Evolutionary conservation across 352 stramenopile genomes (phyloP).

Genomic region (Globisporangium middletonii): DNA sequence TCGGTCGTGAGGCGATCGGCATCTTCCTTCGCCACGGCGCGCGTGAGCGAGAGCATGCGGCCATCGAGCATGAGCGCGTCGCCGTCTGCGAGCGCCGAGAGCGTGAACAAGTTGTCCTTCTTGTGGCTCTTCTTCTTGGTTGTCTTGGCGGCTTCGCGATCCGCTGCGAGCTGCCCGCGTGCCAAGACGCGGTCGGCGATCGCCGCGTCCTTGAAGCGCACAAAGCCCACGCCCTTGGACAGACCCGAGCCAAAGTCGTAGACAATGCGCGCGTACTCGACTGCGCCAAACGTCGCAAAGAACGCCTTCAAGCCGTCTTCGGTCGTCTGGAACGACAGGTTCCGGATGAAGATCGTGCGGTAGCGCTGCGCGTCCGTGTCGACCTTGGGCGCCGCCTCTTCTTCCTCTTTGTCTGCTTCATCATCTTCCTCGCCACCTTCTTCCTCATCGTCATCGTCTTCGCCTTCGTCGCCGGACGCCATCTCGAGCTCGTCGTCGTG

Average conservation of each 20-base stretch:
- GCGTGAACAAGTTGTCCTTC: constrained; percentile 51
- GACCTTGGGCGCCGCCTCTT: constrained; percentile 25
- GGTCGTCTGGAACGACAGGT: constrained; percentile 79
- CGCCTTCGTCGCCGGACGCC: constrained; percentile 37
- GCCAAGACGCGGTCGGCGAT: constrained; percentile 52
- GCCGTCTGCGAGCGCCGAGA: constrained; percentile 62
- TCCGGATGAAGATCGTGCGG: constrained; percentile 83
- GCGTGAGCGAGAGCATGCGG: constrained; percentile 69
- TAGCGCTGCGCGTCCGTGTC: constrained; percentile 73
- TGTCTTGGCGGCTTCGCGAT: constrained; percentile 23
- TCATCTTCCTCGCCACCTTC: constrained; percentile 20
- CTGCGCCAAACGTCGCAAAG: constrained; percentile 61
- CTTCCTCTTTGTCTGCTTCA: constrained; percentile 25
- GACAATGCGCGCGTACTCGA: constrained; percentile 81
- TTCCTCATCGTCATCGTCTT: constrained; percentile 21
- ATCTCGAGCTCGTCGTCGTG: constrained; percentile 46
- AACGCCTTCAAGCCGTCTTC: constrained; percentile 67
- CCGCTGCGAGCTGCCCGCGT: constrained; percentile 32
- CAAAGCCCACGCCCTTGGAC: constrained; percentile 82
- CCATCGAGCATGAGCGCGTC: constrained; percentile 71
- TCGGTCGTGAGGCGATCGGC: constrained; percentile 46
- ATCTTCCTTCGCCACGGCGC: constrained; percentile 65
- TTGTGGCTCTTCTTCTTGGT: constrained; percentile 46
- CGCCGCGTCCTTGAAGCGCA: constrained; percentile 60
- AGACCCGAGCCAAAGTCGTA: constrained; percentile 73